Base-by-base conservation (phyloP, 805 yeast species). In the Saturnispora zaruensis region DNA sequence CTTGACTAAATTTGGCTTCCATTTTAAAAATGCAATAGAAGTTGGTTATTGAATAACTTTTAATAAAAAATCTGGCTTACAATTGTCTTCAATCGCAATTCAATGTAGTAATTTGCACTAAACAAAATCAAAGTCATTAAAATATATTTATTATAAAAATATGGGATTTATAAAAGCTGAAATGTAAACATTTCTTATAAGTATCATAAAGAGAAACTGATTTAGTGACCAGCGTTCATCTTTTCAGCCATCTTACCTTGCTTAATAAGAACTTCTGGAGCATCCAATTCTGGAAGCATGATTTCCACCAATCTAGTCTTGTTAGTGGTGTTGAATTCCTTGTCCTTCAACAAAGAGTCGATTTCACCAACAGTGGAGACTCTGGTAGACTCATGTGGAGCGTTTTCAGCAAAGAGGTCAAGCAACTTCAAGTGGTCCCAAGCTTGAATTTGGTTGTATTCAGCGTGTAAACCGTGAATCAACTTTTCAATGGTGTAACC, bases 401-500 rank as follows among this genome's bases (percentile, higher is more conserved):
- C 63, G 41, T 66, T 66, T 50, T 84, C 84, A 54, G 79, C 80
- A 71, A 86, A 85, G 40, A 77, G 63, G 52, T 76, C 77, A 59
- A 81, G 69, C 50, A 82, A 58, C 51, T 71, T 72, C 65, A 72
- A 70, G 69, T 82, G 83, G 62, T 80, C 75, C 88, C 88, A 82
- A 49, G 75, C 68, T 68, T 82, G 87, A 60, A 82, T 77, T 57
- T 75, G 78, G 66, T 82, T 82, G 70, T 82, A 82, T 50, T 72
- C 67, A 45, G 86, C 86, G 28, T 69, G 69, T 58, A 71, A 77
- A 64, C 87, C 87, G 69, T 82, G 87, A 57, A 82, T 81, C 69
- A 82, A 74, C 69, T 81, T 78, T 69, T 82, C 87, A 62, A 82
- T 82, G 59, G 88, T 82, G 73, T 82, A 82, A 66, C 88, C 88